Evolutionary conservation across 208 protist genomes (phyloP), one percentile per base, ranked within the genome.

Genomic region (Leishmania martiniquensis): DNA sequence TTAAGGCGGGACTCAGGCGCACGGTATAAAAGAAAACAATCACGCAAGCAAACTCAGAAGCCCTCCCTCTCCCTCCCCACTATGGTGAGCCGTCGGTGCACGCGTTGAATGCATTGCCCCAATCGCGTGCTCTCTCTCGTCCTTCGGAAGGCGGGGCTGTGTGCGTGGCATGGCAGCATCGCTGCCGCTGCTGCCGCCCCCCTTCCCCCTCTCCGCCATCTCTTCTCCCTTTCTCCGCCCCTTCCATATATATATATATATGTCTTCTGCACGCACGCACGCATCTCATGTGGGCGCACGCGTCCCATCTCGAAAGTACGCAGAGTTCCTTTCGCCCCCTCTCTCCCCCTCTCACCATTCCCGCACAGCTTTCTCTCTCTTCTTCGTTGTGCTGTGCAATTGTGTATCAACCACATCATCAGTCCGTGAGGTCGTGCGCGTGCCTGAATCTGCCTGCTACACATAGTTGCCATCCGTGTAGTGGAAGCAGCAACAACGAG

Each of bases 391-490:
- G 73, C 22, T 68, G 73, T 80, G 76, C 73, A 67, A 17, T 65
- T 69, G 20, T 45, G 37, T 37, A 3, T 20, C 20, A 32, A 22
- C 63, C 6, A 13, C 37, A 25, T 49, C 39, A 60, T n/a, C 54
- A 54, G 51, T 51, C 10, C 4, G 5, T n/a, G 37, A 13, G 66
- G 29, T 25, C 20, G 44, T 54, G 66, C 22, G 44, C n/a, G 25
- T 15, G n/a, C 54, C n/a, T 71, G 7, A 34, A 15, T 55, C 20
- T 22, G 65, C 17, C 12, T 34, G 34, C 54, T 79, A 69, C 77
- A 76, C 82, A 73, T 83, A 79, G n/a, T 79, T 80, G 82, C 82
- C 82, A 77, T 86, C 77, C 82, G 82, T 80, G 57, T 59, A 77
- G 51, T 74, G 49, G 44, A 22, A 39, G 25, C 67, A 57, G 45